Evolutionary conservation across 345 rosid genomes (phyloP), one percentile per base, ranked within the genome.

Genomic region (Clausena lansium): DNA sequence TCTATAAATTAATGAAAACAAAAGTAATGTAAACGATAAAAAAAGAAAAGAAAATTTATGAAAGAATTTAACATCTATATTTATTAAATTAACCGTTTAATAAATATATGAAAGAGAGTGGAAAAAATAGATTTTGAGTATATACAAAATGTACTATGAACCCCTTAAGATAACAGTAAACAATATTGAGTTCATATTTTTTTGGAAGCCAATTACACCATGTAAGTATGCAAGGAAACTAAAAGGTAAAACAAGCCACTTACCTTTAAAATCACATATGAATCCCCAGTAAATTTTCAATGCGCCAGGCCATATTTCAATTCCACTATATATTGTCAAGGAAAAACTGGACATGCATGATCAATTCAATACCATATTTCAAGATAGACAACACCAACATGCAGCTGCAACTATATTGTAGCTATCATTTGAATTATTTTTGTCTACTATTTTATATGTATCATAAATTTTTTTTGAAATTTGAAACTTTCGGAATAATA

Each of bases 251-350:
- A 22, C 28, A 59, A 60, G 70, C 39, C 33, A 78, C 78, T 75
- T 84, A 89, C 99, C 99, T 91, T 90, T 84, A 97, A 81, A 85
- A 97, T 84, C 45, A 94, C 87, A 78, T 94, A 97, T 71, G 99
- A 97, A 84, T 97, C 99, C 78, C 99, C 98, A 0, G 89, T 94
- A 79, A 92, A 82, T 90, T 93, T 84, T 97, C 99, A 77, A 97
- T 91, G 84, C 97, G 91, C 99, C n/a, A n/a, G n/a, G n/a, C n/a
- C 99, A 97, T 85, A 91, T 84, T 83, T 97, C 99, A 83, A 89
- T 85, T 79, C 99, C 98, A 70, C 99, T 97, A 77, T 52, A 66
- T 22, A 74, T 81, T 17, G 84, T 93, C 82, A 91, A 91, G 93
- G 93, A 86, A 60, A 79, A 79, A 60, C 54, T 73, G 33, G 55